Evolutionary conservation across 805 yeast species (phyloP), one percentile per base, ranked within the genome.

Genomic region (Kluyveromyces lactis): DNA sequence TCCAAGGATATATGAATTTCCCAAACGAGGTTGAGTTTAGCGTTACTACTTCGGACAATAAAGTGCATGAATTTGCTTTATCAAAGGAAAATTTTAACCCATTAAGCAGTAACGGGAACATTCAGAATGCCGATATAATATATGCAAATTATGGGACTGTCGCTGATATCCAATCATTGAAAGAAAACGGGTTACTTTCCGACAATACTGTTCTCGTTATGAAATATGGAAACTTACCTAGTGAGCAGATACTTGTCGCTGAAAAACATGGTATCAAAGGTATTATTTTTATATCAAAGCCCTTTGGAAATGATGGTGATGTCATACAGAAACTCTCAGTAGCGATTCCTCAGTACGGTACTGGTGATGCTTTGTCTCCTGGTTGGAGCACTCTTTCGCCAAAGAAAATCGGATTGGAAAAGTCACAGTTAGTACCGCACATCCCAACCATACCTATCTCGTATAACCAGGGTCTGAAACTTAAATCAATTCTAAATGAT

Each of bases 321-420:
- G 46, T 57, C 1, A 52, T 55, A 4, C 68, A 66, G 45, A 52
- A 54, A 39, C 52, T 54, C 32, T 68, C 81, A 31, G 82, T 79
- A 4, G 82, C 78, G 0, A 58, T 75, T 26, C 69, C 80, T 0
- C 75, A 79, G 41, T 62, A 61, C 39, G 72, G 75, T 42, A 74
- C 90, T 1, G 97, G 97, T 7, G 92, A 87, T 56, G 73, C 86
- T 3, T 55, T 84, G 26, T 71, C 83, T 2, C 95, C 95, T 0
- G 95, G 94, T 2, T 77, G 81, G 79, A 67, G 80, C 0, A 63
- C 73, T 17, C 63, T 63, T 29, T 57, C 59, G 40, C 61, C 61
- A 33, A 65, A 65, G 12, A 65, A 68, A 40, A 53, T 66, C 13
- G 62, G 59, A 11, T 63, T 77, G 63, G 58, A 66, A 4, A 62